Percentiles rank a stretch among this genome's conserved stretches.
Conservation (phyloP, 495 filamentous ascomycete species). For the Cetradonia linearis region DNA sequence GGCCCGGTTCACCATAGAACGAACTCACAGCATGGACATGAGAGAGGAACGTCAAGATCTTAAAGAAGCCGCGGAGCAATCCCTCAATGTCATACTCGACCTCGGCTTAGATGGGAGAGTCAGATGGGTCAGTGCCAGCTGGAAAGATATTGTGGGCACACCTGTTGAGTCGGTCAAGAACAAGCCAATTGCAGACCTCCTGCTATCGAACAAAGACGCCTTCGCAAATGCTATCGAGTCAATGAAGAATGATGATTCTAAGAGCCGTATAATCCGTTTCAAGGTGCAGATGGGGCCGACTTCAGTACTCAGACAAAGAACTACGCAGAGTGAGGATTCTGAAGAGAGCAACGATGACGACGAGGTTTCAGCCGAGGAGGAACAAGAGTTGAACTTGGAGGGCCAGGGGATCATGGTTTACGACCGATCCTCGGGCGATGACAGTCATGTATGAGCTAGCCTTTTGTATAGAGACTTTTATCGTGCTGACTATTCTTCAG, state of each 20-base stretch:
- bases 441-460: constrained; percentile 67
- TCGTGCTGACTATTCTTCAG: constrained; percentile 35
- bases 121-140: constrained; percentile 94
- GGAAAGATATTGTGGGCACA: constrained; percentile 85
- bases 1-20: constrained; percentile 41
- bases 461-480: not conserved
- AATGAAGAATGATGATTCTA: constrained; percentile 86
- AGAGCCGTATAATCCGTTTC: constrained; percentile 87
- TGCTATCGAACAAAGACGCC: constrained; percentile 64
- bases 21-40: constrained; percentile 56
- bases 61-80: constrained; percentile 91
- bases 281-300: constrained; percentile 57
- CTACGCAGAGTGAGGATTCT: constrained; percentile 19
- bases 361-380: constrained; percentile 31
- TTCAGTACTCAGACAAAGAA: constrained; percentile 38
- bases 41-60: constrained; percentile 80
- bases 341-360: constrained; percentile 35
- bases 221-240: constrained; percentile 76
- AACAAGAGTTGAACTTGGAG: constrained; percentile 66
- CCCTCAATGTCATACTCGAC: constrained; percentile 88
- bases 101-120: constrained; percentile 79
- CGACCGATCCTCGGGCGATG: constrained; percentile 72
- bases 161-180: constrained; percentile 61
- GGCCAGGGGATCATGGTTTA: constrained; percentile 98
- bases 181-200: constrained; percentile 66